A percentile compares a stretch with the other conserved stretches of the same genome.
These are phyloP conservation scores for Apophysomyces variabilis DNA, from an alignment of 371 early-diverging fungal genomes.

Conservation along the genomic window DNA sequence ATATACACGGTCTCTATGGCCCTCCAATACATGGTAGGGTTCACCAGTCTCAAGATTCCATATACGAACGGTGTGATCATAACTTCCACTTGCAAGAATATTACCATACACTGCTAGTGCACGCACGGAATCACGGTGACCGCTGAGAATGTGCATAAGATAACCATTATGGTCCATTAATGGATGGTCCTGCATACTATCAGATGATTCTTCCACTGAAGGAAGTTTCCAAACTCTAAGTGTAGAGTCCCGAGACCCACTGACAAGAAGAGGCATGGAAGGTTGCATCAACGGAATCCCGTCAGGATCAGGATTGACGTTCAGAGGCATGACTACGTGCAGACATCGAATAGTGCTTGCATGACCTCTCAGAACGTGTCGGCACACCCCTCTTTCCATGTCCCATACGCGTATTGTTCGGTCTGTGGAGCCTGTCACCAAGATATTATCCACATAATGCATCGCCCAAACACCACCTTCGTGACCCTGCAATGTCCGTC, in stretches of 20 bases:
- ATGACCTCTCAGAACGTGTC: slow-evolving; percentile 92
- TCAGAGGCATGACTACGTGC: slow-evolving; percentile 79
- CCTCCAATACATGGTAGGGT: slow-evolving; percentile 64
- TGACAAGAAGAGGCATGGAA: slow-evolving; percentile 80
- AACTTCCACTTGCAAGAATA: slow-evolving; percentile 89
- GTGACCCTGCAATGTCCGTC: slow-evolving; percentile 84
- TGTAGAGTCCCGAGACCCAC: slow-evolving; percentile 97
- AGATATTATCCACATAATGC: slow-evolving; percentile 82
- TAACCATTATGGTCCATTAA: slow-evolving; percentile 24
- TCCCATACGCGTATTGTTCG: slow-evolving; percentile 98
- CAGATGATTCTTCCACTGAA: slow-evolving; percentile 34
- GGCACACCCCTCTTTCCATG: slow-evolving; percentile 84
- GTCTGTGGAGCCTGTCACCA: slow-evolving; percentile 98
- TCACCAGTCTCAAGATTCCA: slow-evolving; percentile 85
- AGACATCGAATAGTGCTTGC: slow-evolving; percentile 96
- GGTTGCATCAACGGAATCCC: slow-evolving; percentile 63
- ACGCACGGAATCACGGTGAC: slow-evolving; percentile 92
- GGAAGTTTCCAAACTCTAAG: slow-evolving; percentile 95
- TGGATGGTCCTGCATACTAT: slow-evolving; percentile 32
- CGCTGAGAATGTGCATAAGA: slow-evolving; percentile 72
- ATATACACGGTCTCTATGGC: slow-evolving; percentile 91
- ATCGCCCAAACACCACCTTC: slow-evolving; percentile 99
- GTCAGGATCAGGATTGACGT: slow-evolving; percentile 47
- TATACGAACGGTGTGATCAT: slow-evolving; percentile 90
- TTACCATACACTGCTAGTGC: slow-evolving; percentile 89